Percentiles rank a stretch among this genome's conserved stretches.
Conservation (phyloP, 169 alveolate species). For the Neospora caninum region DNA sequence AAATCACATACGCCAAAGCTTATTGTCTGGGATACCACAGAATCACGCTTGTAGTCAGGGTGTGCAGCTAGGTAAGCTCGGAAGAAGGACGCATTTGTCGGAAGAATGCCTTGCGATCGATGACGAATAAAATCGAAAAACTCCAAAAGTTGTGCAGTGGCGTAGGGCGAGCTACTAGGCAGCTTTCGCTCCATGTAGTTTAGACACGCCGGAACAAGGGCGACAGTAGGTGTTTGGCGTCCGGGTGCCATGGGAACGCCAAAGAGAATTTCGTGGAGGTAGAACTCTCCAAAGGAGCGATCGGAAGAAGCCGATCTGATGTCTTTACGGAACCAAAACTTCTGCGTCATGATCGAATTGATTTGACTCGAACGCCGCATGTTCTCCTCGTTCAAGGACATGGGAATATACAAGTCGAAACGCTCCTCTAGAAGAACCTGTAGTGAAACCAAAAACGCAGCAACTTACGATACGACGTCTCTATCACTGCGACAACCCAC, state of each 20-base stretch:
- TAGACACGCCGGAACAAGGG: conserved; percentile 27
- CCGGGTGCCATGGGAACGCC: conserved; percentile 22
- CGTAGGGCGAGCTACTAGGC: background rate
- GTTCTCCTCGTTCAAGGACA: conserved; percentile 91
- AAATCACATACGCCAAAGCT: conserved; percentile 29
- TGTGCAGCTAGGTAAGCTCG: conserved; percentile 48
- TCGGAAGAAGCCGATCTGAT: background rate
- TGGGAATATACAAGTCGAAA: conserved; percentile 92
- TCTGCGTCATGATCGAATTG: conserved; percentile 50
- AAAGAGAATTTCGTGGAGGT: conserved; percentile 56
- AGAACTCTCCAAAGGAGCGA: background rate
- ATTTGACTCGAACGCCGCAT: conserved; percentile 66
- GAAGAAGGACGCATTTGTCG: conserved; percentile 56
- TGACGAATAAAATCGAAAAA: conserved; percentile 20
- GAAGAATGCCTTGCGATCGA: conserved; percentile 45
- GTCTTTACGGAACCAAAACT: conserved; percentile 64
- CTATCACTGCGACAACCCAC: background rate
- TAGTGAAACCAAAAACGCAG: background rate
- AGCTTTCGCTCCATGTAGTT: background rate
- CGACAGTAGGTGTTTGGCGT: background rate
- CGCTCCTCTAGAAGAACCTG: conserved; percentile 79
- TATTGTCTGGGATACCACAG: conserved; percentile 35
- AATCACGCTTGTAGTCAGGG: conserved; percentile 57
- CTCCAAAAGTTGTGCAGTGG: conserved; percentile 15
- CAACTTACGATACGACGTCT: background rate